These are phyloP conservation scores for Lenwebbia sp. DNA, from an alignment of 345 rosid genomes.

Conservation along the genomic window DNA sequence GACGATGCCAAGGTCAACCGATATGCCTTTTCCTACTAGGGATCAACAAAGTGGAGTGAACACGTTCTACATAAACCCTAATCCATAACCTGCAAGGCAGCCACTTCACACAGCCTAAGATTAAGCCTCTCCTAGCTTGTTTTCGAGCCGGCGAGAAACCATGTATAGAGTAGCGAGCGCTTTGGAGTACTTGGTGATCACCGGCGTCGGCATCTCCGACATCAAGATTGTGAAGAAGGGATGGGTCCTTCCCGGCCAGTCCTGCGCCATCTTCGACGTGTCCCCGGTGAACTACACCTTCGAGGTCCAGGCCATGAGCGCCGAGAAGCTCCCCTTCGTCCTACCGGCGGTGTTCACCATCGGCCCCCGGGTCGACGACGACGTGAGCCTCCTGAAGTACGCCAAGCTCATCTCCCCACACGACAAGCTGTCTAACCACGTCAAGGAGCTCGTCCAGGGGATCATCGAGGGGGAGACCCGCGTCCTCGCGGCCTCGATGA, in stretches of 20 bases:
- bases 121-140: not conserved
- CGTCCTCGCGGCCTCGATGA: constrained; percentile 84
- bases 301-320: constrained; percentile 84
- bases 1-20: not conserved
- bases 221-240: constrained; percentile 57
- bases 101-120: not conserved
- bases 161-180: constrained; percentile 53
- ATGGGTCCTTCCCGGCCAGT: constrained; percentile 61
- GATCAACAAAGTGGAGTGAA: not conserved
- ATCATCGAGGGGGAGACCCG: constrained; percentile 80
- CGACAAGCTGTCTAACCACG: constrained; percentile 56
- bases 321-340: constrained; percentile 79
- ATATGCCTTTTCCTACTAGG: not conserved
- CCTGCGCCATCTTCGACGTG: constrained; percentile 41
- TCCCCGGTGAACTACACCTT: constrained; percentile 79
- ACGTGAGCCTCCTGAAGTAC: constrained; percentile 33
- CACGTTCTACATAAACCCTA: not conserved
- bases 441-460: constrained; percentile 68
- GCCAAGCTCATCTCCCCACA: constrained; percentile 62
- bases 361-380: constrained; percentile 59
- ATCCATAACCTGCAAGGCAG: not conserved
- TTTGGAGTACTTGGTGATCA: constrained; percentile 49
- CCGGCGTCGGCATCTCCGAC: constrained; percentile 47
- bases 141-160: no score
- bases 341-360: constrained; percentile 72